Evolutionary conservation across 768 basidiomycete species (phyloP).

Genomic region (Amanita phalloides): DNA sequence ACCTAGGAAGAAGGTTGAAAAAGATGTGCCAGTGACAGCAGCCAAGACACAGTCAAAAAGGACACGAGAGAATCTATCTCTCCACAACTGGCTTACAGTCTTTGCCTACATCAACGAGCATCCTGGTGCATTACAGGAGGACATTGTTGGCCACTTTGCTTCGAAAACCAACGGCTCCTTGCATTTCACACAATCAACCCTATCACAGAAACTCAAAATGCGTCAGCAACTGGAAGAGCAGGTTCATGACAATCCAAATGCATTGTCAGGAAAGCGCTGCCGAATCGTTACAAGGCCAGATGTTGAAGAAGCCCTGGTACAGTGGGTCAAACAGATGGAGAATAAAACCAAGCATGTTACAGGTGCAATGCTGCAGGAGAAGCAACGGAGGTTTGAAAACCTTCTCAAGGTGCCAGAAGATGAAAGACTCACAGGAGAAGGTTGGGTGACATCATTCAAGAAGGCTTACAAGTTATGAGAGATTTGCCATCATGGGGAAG

Average conservation of each 20-base stretch:
- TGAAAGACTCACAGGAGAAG: not conserved
- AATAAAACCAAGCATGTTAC: not conserved
- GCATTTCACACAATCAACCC: not conserved
- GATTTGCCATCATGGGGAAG: slow-evolving; percentile 15
- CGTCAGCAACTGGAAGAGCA: not conserved
- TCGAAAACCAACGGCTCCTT: not conserved
- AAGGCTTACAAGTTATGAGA: not conserved
- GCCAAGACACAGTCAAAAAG: too few relatives aligned
- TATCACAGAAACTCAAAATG: not conserved
- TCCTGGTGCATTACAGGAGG: not conserved
- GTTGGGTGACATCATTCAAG: not conserved
- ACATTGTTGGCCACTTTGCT: not conserved
- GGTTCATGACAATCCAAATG: not conserved
- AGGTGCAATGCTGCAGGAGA: not conserved
- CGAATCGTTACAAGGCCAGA: not conserved
- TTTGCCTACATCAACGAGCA: too few relatives aligned
- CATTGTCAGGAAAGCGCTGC: not conserved
- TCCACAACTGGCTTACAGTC: too few relatives aligned
- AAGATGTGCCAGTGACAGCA: too few relatives aligned
- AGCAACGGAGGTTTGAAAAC: not conserved
- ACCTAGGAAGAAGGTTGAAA: too few relatives aligned
- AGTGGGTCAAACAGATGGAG: not conserved
- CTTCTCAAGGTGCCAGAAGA: not conserved
- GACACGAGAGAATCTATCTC: too few relatives aligned
- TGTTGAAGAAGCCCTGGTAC: not conserved